Conservation (phyloP, 306 rosid genomes). For the Vigna trinervia region DNA sequence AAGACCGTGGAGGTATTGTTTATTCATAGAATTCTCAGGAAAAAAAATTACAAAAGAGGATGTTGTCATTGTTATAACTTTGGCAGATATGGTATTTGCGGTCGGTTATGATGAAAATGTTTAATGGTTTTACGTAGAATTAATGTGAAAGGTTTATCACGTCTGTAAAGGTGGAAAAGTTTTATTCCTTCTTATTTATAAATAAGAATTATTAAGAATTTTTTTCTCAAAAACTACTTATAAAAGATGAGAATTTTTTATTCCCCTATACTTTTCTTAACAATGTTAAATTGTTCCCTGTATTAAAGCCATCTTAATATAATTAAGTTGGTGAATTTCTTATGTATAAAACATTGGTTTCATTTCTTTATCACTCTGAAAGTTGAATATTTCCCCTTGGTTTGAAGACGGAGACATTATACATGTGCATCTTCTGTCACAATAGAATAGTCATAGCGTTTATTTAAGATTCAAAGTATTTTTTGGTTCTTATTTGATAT, state of each 20-base stretch:
- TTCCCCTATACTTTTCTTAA: not conserved
- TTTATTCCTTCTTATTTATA: not conserved
- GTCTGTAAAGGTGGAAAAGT: not conserved
- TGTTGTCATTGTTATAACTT: not conserved
- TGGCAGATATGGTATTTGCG: not conserved
- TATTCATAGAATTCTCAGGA: not conserved
- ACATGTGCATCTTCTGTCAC: not conserved
- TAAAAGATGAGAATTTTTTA: not conserved
- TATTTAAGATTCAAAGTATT: not conserved
- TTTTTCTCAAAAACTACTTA: not conserved
- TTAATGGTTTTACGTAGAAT: not conserved
- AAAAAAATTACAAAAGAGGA: not conserved
- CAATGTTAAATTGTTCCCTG: not conserved
- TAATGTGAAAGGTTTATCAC: not conserved
- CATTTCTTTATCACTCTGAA: constrained; percentile 1
- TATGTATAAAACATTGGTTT: constrained; percentile 6
- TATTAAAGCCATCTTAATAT: not conserved
- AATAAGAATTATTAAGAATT: not conserved
- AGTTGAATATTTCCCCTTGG: not conserved
- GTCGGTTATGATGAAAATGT: not conserved
- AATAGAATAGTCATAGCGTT: not conserved
- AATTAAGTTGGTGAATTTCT: not conserved
- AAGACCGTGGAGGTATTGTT: not conserved
- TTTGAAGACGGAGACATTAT: constrained; percentile 1
- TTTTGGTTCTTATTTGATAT: not conserved